Percentiles rank a stretch among this genome's conserved stretches.
Conservation (phyloP, 139 green algal species). For the Coccomyxa sp. region DNA sequence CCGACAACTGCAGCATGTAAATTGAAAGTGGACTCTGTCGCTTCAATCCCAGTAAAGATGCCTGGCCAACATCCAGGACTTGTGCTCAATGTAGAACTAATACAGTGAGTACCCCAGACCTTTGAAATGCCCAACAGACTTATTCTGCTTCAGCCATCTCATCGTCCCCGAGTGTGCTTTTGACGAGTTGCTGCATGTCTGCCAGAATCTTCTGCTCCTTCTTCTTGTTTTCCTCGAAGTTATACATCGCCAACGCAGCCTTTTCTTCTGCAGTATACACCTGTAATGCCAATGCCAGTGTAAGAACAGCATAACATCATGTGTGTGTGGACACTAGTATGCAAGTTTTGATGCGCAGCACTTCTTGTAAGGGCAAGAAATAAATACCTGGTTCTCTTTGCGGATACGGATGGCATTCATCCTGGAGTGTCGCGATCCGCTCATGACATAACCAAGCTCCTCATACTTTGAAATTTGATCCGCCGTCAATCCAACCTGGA, state of each 20-base stretch:
- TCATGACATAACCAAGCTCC: slow-evolving; percentile 95
- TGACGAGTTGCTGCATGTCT: slow-evolving; percentile 80
- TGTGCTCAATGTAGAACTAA: neutral
- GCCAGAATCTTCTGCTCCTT: slow-evolving; percentile 89
- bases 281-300: slow-evolving; percentile 24
- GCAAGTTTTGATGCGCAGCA: neutral
- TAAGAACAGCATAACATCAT: too few species aligned
- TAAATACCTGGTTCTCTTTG: slow-evolving; percentile 79
- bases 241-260: slow-evolving; percentile 95
- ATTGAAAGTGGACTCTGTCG: too few species aligned
- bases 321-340: too few species aligned
- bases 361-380: neutral
- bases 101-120: neutral
- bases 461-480: slow-evolving; percentile 92
- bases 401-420: slow-evolving; percentile 98
- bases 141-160: slow-evolving; percentile 1
- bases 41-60: too few species aligned
- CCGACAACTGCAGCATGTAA: too few species aligned
- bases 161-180: slow-evolving; percentile 45
- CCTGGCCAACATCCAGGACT: too few species aligned
- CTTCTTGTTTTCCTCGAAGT: slow-evolving; percentile 94
- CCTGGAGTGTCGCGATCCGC: slow-evolving; percentile 81
- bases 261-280: slow-evolving; percentile 98
- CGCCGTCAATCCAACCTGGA: slow-evolving; percentile 71
- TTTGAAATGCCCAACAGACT: neutral